phyloP scores from a whole-genome alignment of 305 asterid species.

The Coffea humblotiana region DNA sequence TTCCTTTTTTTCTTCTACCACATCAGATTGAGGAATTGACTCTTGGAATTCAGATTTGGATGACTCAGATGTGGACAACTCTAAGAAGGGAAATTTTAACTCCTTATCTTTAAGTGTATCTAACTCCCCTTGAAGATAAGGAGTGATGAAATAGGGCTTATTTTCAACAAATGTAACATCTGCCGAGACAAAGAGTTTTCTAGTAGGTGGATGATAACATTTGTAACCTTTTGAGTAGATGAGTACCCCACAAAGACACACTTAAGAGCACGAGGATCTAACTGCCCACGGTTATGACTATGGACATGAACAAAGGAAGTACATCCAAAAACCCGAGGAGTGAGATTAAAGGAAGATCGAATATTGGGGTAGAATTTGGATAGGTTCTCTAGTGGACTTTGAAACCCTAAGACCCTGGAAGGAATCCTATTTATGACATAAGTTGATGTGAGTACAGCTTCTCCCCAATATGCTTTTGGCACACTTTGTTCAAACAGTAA shows the following conservation, averaged over 20 bases:
- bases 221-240: background rate
- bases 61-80: no score
- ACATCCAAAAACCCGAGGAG: background rate
- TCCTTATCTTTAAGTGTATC: background rate
- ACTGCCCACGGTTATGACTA: background rate
- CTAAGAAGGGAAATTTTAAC: background rate
- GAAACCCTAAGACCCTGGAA: background rate
- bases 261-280: background rate
- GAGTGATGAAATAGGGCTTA: background rate
- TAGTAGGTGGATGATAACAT: background rate
- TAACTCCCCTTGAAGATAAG: background rate
- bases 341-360: background rate
- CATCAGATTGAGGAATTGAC: no score
- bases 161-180: background rate
- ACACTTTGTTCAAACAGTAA: no score
- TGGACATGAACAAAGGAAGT: conserved; percentile 1
- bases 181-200: background rate
- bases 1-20: no score
- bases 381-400: background rate
- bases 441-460: no score
- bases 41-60: background rate
- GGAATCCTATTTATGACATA: background rate
- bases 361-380: background rate
- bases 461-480: no score
- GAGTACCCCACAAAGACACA: conserved; percentile 10